Conservation (phyloP, 192 early-diverging fungal species). For the Coemansia sp. region DNA sequence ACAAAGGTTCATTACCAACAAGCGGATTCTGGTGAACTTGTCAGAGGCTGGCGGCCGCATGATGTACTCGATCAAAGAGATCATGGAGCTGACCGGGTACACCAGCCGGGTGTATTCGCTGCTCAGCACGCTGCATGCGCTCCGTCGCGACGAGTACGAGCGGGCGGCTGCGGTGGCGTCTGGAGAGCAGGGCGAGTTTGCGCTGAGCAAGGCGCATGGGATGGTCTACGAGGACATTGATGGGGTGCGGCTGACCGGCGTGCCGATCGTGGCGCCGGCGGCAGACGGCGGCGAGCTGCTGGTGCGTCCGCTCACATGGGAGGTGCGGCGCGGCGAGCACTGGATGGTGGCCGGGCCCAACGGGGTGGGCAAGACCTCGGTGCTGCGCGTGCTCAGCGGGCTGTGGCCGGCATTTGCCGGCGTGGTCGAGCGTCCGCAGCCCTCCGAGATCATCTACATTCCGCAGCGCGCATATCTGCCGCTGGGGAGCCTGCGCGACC, state of each 20-base stretch:
- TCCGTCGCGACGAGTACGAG: slow-evolving; percentile 60
- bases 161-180: slow-evolving; percentile 12
- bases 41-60: slow-evolving; percentile 93
- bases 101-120: slow-evolving; percentile 85
- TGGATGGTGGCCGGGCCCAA: slow-evolving; percentile 94
- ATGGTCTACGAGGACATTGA: slow-evolving; percentile 54
- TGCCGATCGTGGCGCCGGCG: slow-evolving; percentile 87
- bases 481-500: slow-evolving; percentile 90
- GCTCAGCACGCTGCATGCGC: slow-evolving; percentile 77
- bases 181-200: slow-evolving; percentile 10
- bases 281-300: slow-evolving; percentile 80
- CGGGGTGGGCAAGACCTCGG: slow-evolving; percentile 86
- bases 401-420: slow-evolving; percentile 93
- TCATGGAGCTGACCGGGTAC: slow-evolving; percentile 87
- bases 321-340: slow-evolving; percentile 87
- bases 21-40: slow-evolving; percentile 81
- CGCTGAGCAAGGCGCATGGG: slow-evolving; percentile 21
- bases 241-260: slow-evolving; percentile 78
- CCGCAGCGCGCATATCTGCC: slow-evolving; percentile 95
- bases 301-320: slow-evolving; percentile 78
- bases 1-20: slow-evolving; percentile 88
- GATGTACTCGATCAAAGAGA: slow-evolving; percentile 95
- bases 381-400: slow-evolving; percentile 94
- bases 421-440: slow-evolving; percentile 67
- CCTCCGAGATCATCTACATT: slow-evolving; percentile 91